Conservation (phyloP, 2,329 filamentous ascomycete genomes). For the Microcyclosporella mali region DNA sequence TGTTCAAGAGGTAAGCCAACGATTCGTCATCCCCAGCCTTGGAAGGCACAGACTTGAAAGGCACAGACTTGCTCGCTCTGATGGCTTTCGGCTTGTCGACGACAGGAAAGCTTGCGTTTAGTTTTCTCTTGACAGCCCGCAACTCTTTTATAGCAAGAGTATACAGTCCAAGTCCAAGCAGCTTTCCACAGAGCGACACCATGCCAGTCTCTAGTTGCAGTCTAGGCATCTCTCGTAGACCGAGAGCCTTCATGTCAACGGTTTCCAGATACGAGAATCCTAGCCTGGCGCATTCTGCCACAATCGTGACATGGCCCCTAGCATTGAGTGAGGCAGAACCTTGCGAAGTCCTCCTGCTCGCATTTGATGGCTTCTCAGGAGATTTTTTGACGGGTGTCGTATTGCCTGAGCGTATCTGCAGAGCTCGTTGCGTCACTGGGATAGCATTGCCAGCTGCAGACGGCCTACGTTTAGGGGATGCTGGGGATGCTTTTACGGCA, state of each 20-base stretch:
- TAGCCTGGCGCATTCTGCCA: slow-evolving; percentile 62
- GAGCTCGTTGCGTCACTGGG: slow-evolving; percentile 18
- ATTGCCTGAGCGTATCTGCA: slow-evolving; percentile 42
- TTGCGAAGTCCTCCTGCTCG: slow-evolving; percentile 1
- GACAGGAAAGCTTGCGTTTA: slow-evolving; percentile 42
- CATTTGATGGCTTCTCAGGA: slow-evolving; percentile 6
- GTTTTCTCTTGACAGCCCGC: slow-evolving; percentile 55
- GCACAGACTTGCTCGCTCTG: neutral
- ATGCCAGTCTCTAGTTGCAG: slow-evolving; percentile 69
- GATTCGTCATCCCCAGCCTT: slow-evolving; percentile 35
- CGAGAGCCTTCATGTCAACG: slow-evolving; percentile 46
- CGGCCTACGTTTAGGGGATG: neutral
- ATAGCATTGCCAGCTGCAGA: neutral
- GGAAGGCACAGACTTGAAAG: neutral
- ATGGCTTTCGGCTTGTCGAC: neutral
- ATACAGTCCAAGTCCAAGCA: slow-evolving; percentile 59
- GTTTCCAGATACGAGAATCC: slow-evolving; percentile 61
- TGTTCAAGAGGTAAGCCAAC: slow-evolving; percentile 58
- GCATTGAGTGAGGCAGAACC: neutral
- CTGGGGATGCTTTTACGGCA: slow-evolving; percentile 48
- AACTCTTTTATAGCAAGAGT: slow-evolving; percentile 66
- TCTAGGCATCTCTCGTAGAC: slow-evolving; percentile 51
- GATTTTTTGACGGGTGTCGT: slow-evolving; percentile 51
- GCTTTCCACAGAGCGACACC: slow-evolving; percentile 60
- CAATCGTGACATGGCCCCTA: slow-evolving; percentile 32